Base-by-base conservation (phyloP, 192 early-diverging fungal species). In the Dimargaris cristalligena region DNA sequence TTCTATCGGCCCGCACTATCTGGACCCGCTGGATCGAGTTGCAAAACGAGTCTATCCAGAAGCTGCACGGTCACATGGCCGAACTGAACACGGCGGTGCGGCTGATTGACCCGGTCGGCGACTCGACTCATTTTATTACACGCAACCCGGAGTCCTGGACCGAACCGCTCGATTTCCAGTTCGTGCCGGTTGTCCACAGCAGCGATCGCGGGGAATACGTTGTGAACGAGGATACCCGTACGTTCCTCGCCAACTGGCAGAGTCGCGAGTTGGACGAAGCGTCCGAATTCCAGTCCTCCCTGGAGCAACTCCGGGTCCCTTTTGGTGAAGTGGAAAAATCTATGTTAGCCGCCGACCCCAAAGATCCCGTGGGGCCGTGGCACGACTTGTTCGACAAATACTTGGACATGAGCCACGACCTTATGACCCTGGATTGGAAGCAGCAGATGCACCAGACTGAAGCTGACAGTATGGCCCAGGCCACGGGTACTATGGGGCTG, bases 21-120 rank as follows among this genome's bases (percentile, higher is more conserved):
- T 52, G 50, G 50, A 52, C 50, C 23, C 50, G 50, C 30, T 52
- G 50, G 50, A 52, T 52, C 23, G 50, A 52, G 13, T 8, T 52
- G 23, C 50, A 52, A 26, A 9, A 30, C 30, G 26, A 52, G 8
- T 18, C 30, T 0, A 14, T 52, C 14, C 50, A 52, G 30, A 16
- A 26, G 14, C 50, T 52, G 2, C 50, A 52, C 26, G 30, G 26
- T 2, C 50, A 52, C 50, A 52, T 52, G 50, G 20, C 50, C 2
- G 50, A 52, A 14, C 50, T 52, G 23, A 18, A 26, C 30, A 52
- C 23, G 23, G 50, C 50, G 1, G 50, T 52, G 20, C 13, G 13
- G 20, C 23, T 52, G 50, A 52, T 52, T 25, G 30, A 30, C 30
- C 50, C 50, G 13, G 50, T 16, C 22, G 50, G 2, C 50, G 50